Evolutionary conservation across 345 rosid species (phyloP), one percentile per base, ranked within the genome.

Genomic region (Gossypium herbaceum): DNA sequence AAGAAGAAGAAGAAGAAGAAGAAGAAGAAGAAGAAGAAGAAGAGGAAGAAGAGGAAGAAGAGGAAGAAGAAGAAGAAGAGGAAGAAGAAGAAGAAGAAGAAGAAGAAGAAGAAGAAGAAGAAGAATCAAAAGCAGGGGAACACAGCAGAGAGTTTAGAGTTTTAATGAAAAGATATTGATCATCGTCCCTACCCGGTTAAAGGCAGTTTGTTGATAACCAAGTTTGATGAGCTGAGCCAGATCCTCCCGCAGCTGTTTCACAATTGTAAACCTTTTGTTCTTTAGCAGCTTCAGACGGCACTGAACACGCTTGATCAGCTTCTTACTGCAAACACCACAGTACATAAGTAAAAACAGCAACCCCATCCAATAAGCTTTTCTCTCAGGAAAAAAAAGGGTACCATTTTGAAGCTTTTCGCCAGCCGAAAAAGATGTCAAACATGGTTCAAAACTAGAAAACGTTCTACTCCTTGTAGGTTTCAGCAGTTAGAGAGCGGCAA

Each of bases 341-440:
- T 48, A 52, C 1, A 41, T 2, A 52, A 69, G 27, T 10, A 56
- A 56, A 2, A 24, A 19, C 51, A 43, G 20, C 7, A 34, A 4
- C 41, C 41, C 41, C 5, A 52, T 39, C 47, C 54, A 56, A 20
- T 1, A 41, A 73, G 50, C 54, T 20, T 58, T 50, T 25, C n/a
- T 50, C 50, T 27, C 48, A 22, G 19, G 12, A 19, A 7, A n/a
- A 27, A 24, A 22, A 12, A 12, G 4, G 10, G 64, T 74, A 91
- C 97, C 97, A 92, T 76, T 84, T 91, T 4, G 97, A 89, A 88
- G 97, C 97, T 74, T 85, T 91, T 52, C 88, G 58, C 98, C 98
- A 91, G 27, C 87, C 85, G 62, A 92, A 89, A 55, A 89, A 80
- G 84, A 85, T 44, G 74, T 81, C 91, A 82, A 91, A 89, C 97